Evolutionary conservation across 2,329 filamentous ascomycete species (phyloP).

Genomic region (Penicillium glabrum): DNA sequence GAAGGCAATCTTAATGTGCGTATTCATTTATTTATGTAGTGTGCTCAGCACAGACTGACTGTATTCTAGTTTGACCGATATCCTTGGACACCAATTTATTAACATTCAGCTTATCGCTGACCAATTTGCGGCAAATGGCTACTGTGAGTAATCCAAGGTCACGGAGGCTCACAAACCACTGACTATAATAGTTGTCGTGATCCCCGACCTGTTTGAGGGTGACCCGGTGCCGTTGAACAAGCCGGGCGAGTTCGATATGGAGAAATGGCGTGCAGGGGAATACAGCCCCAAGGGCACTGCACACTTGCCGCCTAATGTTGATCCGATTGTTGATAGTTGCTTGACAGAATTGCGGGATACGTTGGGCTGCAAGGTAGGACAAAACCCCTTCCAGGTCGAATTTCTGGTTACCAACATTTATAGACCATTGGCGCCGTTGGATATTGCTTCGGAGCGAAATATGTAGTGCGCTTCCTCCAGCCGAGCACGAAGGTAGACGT

Average conservation of each 20-base stretch:
- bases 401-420: background rate
- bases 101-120: background rate
- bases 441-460: slow-evolving; percentile 3
- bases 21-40: background rate
- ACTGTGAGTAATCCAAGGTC: background rate
- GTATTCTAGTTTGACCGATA: background rate
- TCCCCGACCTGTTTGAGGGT: background rate
- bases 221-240: background rate
- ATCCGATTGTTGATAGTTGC: background rate
- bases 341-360: background rate
- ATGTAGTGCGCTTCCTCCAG: background rate
- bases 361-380: background rate
- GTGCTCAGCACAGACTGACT: background rate
- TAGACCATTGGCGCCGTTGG: background rate
- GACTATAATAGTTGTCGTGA: background rate
- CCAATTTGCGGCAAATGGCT: background rate
- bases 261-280: background rate
- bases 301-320: background rate
- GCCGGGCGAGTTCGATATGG: background rate
- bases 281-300: background rate
- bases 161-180: background rate
- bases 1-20: background rate
- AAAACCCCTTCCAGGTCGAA: no score
- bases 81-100: background rate
- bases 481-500: background rate